phyloP scores from a whole-genome alignment of 2,329 filamentous ascomycete species.

The Cryphonectria japonica region DNA sequence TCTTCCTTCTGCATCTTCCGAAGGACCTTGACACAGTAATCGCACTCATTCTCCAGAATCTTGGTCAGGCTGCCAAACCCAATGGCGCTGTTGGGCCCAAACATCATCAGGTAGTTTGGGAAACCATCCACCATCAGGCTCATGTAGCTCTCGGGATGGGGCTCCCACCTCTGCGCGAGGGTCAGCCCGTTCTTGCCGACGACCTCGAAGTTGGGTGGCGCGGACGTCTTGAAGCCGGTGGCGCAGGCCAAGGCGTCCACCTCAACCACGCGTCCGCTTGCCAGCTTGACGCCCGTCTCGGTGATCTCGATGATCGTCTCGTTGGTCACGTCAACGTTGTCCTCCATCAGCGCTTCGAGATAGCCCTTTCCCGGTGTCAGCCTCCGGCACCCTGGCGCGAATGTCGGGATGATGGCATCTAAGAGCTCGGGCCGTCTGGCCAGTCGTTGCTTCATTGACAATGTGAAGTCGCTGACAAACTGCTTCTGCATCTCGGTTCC shows the following conservation, averaged over 20 bases:
- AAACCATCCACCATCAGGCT: slow-evolving; percentile 50
- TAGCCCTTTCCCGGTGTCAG: slow-evolving; percentile 51
- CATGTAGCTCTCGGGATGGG: slow-evolving; percentile 48
- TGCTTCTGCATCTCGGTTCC: slow-evolving; percentile 42
- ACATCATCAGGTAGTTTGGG: slow-evolving; percentile 54
- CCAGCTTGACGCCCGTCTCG: slow-evolving; percentile 39
- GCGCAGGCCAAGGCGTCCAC: slow-evolving; percentile 53
- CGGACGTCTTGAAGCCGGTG: slow-evolving; percentile 47
- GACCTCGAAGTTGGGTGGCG: slow-evolving; percentile 47
- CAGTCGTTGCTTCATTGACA: slow-evolving; percentile 46
- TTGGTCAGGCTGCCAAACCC: slow-evolving; percentile 51
- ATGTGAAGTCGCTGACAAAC: slow-evolving; percentile 39
- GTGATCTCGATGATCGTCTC: slow-evolving; percentile 41
- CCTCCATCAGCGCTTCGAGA: slow-evolving; percentile 47
- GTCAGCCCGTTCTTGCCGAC: slow-evolving; percentile 43
- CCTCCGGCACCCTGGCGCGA: slow-evolving; percentile 49
- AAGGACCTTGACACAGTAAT: slow-evolving; percentile 51
- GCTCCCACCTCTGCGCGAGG: slow-evolving; percentile 45
- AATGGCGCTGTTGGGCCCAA: slow-evolving; percentile 53
- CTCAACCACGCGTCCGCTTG: slow-evolving; percentile 36
- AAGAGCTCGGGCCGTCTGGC: slow-evolving; percentile 48
- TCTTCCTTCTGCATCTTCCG: slow-evolving; percentile 53
- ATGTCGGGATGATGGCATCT: slow-evolving; percentile 47
- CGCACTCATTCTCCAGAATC: slow-evolving; percentile 52
- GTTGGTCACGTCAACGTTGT: slow-evolving; percentile 47